Percentiles rank a stretch among this genome's conserved stretches.
These are phyloP conservation scores for Calonectria hawksworthii DNA, from an alignment of 2,329 filamentous ascomycete species.

Conservation along the genomic window DNA sequence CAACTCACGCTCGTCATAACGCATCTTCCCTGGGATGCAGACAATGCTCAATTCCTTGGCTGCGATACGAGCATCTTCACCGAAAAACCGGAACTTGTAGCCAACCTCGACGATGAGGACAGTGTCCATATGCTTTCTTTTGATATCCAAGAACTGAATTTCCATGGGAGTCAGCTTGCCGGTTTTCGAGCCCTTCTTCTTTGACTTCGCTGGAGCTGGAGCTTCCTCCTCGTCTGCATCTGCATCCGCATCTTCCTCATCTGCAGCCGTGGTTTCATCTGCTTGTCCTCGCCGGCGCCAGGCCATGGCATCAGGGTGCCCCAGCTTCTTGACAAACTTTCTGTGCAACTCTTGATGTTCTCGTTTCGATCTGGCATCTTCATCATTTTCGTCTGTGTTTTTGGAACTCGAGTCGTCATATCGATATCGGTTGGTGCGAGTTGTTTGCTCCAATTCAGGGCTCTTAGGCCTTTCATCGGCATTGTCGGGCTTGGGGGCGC, in stretches of 20 bases:
- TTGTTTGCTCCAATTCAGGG: constrained; percentile 41
- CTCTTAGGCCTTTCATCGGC: constrained; percentile 8
- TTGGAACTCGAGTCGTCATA: constrained; percentile 63
- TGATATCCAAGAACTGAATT: constrained; percentile 93
- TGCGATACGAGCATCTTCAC: constrained; percentile 90
- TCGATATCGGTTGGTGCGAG: constrained; percentile 66
- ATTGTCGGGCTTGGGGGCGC: constrained; percentile 39
- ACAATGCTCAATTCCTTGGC: constrained; percentile 94
- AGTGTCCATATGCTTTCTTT: constrained; percentile 90
- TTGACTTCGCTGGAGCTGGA: constrained; percentile 61
- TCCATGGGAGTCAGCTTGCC: constrained; percentile 95
- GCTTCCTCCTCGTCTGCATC: constrained; percentile 70
- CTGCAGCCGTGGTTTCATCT: constrained; percentile 67
- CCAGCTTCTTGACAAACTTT: constrained; percentile 91
- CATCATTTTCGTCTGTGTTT: constrained; percentile 53
- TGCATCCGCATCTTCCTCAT: constrained; percentile 68
- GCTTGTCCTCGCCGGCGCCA: constrained; percentile 71
- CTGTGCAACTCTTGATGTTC: constrained; percentile 81
- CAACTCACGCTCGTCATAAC: constrained; percentile 86
- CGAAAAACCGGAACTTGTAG: constrained; percentile 98
- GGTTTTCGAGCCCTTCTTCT: constrained; percentile 79
- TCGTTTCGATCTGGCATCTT: constrained; percentile 65
- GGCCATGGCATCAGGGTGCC: constrained; percentile 85
- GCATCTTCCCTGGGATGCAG: constrained; percentile 94
- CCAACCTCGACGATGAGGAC: constrained; percentile 94